Evolutionary conservation across 208 protist genomes (phyloP).

Genomic region (Leishmania mexicana): DNA sequence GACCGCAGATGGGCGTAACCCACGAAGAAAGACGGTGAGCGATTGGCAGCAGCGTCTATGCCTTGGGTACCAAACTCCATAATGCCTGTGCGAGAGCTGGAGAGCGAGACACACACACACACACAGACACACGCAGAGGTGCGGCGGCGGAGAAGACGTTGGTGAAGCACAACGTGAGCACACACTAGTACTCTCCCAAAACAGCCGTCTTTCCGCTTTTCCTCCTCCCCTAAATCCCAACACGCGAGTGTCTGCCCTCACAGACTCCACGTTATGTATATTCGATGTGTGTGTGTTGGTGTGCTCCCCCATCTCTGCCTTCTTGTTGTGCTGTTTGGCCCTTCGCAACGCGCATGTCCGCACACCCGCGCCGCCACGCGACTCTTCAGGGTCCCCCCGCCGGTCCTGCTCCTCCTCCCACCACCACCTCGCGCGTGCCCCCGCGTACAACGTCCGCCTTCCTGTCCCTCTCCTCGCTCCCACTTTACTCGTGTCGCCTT

Average conservation of each 20-base stretch:
- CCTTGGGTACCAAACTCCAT: background rate
- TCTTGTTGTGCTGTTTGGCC: background rate
- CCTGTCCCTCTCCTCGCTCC: background rate
- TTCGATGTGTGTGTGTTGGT: background rate
- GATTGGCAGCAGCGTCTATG: background rate
- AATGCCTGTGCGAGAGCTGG: background rate
- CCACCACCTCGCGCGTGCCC: background rate
- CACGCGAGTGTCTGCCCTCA: background rate
- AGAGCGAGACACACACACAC: background rate
- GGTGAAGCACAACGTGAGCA: background rate
- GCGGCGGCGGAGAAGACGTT: background rate
- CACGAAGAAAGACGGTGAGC: background rate
- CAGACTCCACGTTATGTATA: background rate
- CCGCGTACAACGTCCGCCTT: background rate
- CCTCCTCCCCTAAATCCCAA: constrained; percentile 1
- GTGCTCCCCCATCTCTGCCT: background rate
- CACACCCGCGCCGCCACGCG: background rate
- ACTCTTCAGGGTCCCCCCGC: too few species aligned
- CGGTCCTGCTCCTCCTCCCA: background rate
- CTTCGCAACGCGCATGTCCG: background rate
- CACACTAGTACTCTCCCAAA: background rate
- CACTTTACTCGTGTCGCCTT: background rate
- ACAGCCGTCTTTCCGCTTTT: background rate
- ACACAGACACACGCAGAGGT: background rate
- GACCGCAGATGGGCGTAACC: background rate